Evolutionary conservation across 2,329 filamentous ascomycete species (phyloP).

Genomic region (Fusarium sp.): DNA sequence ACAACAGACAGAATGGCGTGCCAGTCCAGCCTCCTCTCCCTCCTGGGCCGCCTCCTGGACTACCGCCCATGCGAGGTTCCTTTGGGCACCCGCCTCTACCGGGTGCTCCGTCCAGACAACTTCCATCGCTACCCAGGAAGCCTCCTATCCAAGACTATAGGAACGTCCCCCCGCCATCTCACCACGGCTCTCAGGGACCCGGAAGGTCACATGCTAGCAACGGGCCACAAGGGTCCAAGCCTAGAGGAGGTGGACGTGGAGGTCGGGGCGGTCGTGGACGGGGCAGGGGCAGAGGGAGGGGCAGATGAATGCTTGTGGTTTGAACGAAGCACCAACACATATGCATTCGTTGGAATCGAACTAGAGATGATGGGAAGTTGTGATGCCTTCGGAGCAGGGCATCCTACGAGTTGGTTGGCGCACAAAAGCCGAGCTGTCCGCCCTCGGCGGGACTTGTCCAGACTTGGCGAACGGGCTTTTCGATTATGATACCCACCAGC

Average conservation of each 20-base stretch:
- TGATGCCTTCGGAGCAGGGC: constrained; percentile 15
- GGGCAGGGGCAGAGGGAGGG: constrained; percentile 44
- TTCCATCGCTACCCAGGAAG: constrained; percentile 44
- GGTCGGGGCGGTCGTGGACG: constrained; percentile 43
- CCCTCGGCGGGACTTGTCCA: constrained; percentile 25
- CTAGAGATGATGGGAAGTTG: constrained; percentile 16
- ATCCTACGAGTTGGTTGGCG: constrained; percentile 33
- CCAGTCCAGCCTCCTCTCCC: constrained; percentile 51
- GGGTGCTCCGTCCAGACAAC: constrained; percentile 31
- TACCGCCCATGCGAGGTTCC: constrained; percentile 37
- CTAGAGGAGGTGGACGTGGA: constrained; percentile 37
- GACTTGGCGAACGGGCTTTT: constrained; percentile 25
- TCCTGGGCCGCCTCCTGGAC: constrained; percentile 49
- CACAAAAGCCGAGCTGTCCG: constrained; percentile 17
- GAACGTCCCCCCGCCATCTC: constrained; percentile 44
- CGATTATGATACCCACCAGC: constrained; percentile 37
- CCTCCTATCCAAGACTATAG: constrained; percentile 45
- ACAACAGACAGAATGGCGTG: constrained; percentile 28
- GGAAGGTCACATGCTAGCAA: constrained; percentile 22
- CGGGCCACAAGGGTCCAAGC: constrained; percentile 29
- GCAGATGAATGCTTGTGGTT: constrained; percentile 32
- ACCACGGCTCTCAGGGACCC: constrained; percentile 24
- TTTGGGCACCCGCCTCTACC: constrained; percentile 40
- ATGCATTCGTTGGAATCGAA: constrained; percentile 12
- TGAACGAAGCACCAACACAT: neutral